Base-by-base conservation (phyloP, 1,284 basidiomycete genomes). In the Cronartium quercuum region DNA sequence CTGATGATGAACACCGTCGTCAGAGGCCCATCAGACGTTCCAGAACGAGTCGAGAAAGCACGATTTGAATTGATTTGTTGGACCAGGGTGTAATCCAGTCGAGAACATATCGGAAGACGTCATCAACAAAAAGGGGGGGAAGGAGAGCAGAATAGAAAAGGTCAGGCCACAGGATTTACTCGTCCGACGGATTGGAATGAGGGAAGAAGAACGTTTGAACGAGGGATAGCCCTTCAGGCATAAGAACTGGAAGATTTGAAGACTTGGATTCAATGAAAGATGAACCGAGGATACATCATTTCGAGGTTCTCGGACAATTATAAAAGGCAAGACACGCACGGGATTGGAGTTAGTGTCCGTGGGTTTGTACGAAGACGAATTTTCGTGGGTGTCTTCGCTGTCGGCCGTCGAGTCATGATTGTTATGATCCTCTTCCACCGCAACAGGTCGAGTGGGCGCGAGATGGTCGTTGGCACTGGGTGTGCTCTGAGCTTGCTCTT, bases 401-500 rank as follows among this genome's bases (percentile, higher is more conserved):
- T 18, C 47, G 7, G 18, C 13, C 5, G 58, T 24, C 5, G 58
- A 65, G 35, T 65, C 60, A 61, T 6, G 29, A 6, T 40, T 71
- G 62, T 51, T 34, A 6, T n/a, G 58, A 24, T 63, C 44, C 6
- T 47, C 42, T 35, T 38, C 44, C 34, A 47, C 15, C 13, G 35
- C 6, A 38, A 47, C 35, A 15, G 69, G 69, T 15, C 44, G 34
- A 37, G 40, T 60, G 15, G 41, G 34, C 0, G n/a, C 34, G 15
- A 47, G 15, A 29, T 44, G 55, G 47, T n/a, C 40, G 13, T 35
- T 24, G 29, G 62, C 38, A n/a, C n/a, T 12, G 29, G 18, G 21
- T 9, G 60, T n/a, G 15, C 51, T 38, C 29, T 63, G 42, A 29
- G 62, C 69, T 71, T 44, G 47, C 42, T 71, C 69, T 63, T 71